phyloP scores from a whole-genome alignment of 1,284 basidiomycete genomes.

The Tetrapyrgos nigripes region DNA sequence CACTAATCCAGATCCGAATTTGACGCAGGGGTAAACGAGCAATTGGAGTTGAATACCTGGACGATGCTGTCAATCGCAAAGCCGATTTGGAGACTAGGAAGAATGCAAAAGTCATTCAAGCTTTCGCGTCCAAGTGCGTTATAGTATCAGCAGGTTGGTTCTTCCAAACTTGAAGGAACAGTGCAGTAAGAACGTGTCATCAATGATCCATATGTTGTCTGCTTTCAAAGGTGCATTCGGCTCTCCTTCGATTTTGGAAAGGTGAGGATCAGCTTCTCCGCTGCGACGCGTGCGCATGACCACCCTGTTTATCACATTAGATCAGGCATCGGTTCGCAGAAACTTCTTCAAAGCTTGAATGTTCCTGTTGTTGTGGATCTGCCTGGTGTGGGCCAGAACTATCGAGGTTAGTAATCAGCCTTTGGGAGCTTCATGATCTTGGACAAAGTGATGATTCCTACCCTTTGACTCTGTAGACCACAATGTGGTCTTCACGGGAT shows the following conservation, averaged over 20 bases:
- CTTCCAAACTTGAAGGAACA: too few species aligned
- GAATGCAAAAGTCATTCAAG: slow-evolving; percentile 29
- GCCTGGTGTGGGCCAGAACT: slow-evolving; percentile 23
- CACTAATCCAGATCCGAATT: too few species aligned
- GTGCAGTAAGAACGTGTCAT: too few species aligned
- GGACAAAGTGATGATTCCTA: too few species aligned
- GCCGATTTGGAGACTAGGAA: slow-evolving; percentile 1
- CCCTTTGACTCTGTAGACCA: slow-evolving; percentile 59
- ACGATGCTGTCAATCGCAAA: slow-evolving; percentile 31
- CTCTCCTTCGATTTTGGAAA: slow-evolving; percentile 59
- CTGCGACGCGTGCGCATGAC: background rate
- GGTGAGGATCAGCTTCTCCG: slow-evolving; percentile 23
- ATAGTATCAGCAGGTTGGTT: slow-evolving; percentile 56
- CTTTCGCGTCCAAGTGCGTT: slow-evolving; percentile 47
- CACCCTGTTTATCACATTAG: slow-evolving; percentile 10
- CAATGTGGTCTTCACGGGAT: slow-evolving; percentile 40
- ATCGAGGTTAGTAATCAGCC: slow-evolving; percentile 13
- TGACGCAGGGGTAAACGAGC: slow-evolving; percentile 52
- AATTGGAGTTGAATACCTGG: slow-evolving; percentile 60
- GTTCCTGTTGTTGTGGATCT: slow-evolving; percentile 31
- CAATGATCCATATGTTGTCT: too few species aligned
- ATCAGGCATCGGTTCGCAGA: slow-evolving; percentile 53
- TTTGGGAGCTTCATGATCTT: too few species aligned
- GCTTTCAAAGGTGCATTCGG: slow-evolving; percentile 65
- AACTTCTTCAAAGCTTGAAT: slow-evolving; percentile 46